Base-by-base conservation (phyloP, 169 alveolate species). In the Pseudocohnilembus persalinus region DNA sequence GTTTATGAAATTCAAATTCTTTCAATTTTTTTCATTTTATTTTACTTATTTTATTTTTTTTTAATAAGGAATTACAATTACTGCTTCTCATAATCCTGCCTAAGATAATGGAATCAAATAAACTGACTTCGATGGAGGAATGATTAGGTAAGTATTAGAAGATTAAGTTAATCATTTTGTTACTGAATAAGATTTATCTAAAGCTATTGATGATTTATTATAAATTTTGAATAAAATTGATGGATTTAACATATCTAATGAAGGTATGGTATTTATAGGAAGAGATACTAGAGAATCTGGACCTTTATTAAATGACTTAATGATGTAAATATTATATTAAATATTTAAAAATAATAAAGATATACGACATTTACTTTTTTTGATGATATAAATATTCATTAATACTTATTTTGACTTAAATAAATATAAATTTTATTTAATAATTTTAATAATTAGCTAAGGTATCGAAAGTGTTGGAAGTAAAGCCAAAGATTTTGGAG, bases 71-170 rank as follows among this genome's bases (percentile, higher is more conserved):
- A 95, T 96, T 35, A 94, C 96, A 97, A 84, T 97, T 35, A 98
- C 99, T n/a, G 99, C 99, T 29, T 93, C 98, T 63, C 98, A 97
- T 89, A 97, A 97, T 83, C 96, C 96, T 6, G 92, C 81, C 63
- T 73, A 74, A 77, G 98, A 97, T 84, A 97, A 98, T 90, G 98
- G 98, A 25, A 88, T 98, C 32, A 98, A 96, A 88, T 89, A 97
- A 32, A 87, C 94, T 27, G 96, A 96, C 31, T 90, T 88, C 26
- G 88, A 92, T 64, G 99, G 99, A 25, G 93, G 93, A 68, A 96
- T 96, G 97, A 84, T 98, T 32, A 82, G 90, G 27, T 76, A 28
- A 20, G 91, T 83, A 35, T 95, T 93, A 89, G 99, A 98, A 87
- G 82, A 88, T 64, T 49, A 77, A 30, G 77, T 85, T 0, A 94